Evolutionary conservation across 2,329 filamentous ascomycete genomes (phyloP).

Genomic region (Cryphonectria carpinicola): DNA sequence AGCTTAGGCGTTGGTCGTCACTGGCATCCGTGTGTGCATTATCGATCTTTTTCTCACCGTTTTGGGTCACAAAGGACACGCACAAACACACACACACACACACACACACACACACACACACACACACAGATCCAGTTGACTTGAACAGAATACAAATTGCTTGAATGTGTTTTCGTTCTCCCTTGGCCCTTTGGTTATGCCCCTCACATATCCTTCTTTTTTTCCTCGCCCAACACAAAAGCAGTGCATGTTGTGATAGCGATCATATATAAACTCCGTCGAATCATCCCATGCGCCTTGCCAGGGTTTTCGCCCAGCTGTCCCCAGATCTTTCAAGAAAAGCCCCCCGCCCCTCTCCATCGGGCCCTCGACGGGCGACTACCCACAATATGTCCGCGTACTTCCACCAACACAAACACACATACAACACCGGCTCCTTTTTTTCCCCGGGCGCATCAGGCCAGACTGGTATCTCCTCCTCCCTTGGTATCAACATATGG

Average conservation of each 20-base stretch:
- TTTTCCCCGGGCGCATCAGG: neutral
- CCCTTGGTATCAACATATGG: constrained; percentile 10
- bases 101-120: neutral
- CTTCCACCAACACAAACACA: neutral
- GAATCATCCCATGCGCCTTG: constrained; percentile 20
- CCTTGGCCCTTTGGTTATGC: constrained; percentile 2
- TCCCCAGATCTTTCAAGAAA: neutral
- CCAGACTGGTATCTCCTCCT: constrained; percentile 26
- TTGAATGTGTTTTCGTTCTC: constrained; percentile 16
- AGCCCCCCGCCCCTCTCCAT: too few species aligned
- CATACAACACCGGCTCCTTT: neutral
- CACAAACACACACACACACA: neutral
- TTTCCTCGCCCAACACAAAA: neutral
- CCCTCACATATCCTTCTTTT: neutral
- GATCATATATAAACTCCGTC: constrained; percentile 23
- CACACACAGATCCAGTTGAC: neutral
- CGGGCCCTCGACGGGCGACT: neutral
- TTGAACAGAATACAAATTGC: constrained; percentile 20
- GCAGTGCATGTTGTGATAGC: constrained; percentile 16
- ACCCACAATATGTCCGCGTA: neutral
- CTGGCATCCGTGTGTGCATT: neutral
- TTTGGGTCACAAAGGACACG: neutral
- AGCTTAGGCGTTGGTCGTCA: constrained; percentile 15
- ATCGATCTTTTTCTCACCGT: neutral
- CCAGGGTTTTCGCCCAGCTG: constrained; percentile 11